phyloP scores from a whole-genome alignment of 495 filamentous ascomycete genomes.

The Neurospora sp. region DNA sequence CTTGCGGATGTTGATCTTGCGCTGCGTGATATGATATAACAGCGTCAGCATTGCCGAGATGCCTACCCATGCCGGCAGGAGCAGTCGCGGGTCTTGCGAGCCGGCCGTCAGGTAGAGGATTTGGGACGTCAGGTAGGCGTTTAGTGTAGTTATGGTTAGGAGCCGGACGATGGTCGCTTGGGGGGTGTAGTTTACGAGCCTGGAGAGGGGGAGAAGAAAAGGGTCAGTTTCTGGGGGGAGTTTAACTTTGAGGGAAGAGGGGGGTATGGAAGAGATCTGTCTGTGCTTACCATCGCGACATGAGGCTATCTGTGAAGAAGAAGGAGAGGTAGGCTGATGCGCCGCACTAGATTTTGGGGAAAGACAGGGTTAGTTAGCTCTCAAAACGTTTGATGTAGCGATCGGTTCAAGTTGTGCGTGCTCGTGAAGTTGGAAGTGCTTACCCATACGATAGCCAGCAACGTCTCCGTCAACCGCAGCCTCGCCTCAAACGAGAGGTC shows the following conservation, averaged over 20 bases:
- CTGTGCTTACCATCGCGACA: slow-evolving; percentile 66
- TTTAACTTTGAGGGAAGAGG: slow-evolving; percentile 8
- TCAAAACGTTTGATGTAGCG: not conserved
- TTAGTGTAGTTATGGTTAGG: slow-evolving; percentile 65
- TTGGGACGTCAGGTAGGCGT: slow-evolving; percentile 74
- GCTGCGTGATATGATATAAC: slow-evolving; percentile 71
- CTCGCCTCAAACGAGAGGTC: slow-evolving; percentile 19
- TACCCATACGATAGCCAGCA: slow-evolving; percentile 78
- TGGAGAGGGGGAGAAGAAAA: slow-evolving; percentile 14
- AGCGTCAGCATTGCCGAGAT: slow-evolving; percentile 75
- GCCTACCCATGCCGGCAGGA: slow-evolving; percentile 78
- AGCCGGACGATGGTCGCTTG: slow-evolving; percentile 77
- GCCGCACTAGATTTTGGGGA: slow-evolving; percentile 47
- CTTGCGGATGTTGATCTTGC: slow-evolving; percentile 70
- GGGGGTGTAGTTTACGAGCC: slow-evolving; percentile 82
- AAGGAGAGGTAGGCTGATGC: slow-evolving; percentile 80
- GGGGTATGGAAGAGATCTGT: not conserved
- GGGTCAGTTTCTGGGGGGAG: not conserved
- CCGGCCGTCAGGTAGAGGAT: slow-evolving; percentile 67
- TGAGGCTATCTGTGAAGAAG: slow-evolving; percentile 85
- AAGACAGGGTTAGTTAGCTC: not conserved
- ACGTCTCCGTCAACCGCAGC: slow-evolving; percentile 63
- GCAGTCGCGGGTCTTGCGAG: slow-evolving; percentile 61
- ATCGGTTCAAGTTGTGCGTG: not conserved
- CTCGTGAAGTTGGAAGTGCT: slow-evolving; percentile 18